Evolutionary conservation across 2,329 filamentous ascomycete species (phyloP).

Genomic region (Talaromyces marneffei): DNA sequence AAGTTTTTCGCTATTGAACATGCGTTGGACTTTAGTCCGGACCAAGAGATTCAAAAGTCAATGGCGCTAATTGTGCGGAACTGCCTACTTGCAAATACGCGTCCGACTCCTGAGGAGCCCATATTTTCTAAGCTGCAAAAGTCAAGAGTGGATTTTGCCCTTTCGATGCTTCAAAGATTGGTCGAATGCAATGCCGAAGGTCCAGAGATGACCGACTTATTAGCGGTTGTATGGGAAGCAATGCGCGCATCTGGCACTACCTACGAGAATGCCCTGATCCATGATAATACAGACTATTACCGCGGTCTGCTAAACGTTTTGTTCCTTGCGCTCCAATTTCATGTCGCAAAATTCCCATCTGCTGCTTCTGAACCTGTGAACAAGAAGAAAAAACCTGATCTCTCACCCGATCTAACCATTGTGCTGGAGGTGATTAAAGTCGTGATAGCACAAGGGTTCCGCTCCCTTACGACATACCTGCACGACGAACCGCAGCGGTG

Average conservation of each 20-base stretch:
- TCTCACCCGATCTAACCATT: slow-evolving; percentile 47
- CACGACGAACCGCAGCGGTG: slow-evolving; percentile 65
- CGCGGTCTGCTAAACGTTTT: slow-evolving; percentile 77
- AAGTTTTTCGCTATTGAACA: slow-evolving; percentile 81
- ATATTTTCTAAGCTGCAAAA: slow-evolving; percentile 77
- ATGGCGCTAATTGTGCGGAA: slow-evolving; percentile 70
- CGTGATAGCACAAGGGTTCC: slow-evolving; percentile 76
- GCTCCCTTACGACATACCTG: slow-evolving; percentile 70
- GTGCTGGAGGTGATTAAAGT: slow-evolving; percentile 74
- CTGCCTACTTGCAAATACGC: slow-evolving; percentile 72
- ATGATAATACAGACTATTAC: slow-evolving; percentile 64
- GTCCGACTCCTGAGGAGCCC: slow-evolving; percentile 64
- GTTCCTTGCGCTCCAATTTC: slow-evolving; percentile 67
- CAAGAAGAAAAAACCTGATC: slow-evolving; percentile 26
- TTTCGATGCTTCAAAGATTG: slow-evolving; percentile 75
- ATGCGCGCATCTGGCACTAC: slow-evolving; percentile 50
- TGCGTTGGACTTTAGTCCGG: slow-evolving; percentile 55
- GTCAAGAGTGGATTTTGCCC: slow-evolving; percentile 70
- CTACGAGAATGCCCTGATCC: slow-evolving; percentile 55
- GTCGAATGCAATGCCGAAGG: slow-evolving; percentile 51
- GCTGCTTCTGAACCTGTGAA: slow-evolving; percentile 28
- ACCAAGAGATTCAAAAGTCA: slow-evolving; percentile 57
- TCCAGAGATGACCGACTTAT: slow-evolving; percentile 48
- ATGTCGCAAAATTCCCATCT: slow-evolving; percentile 32
- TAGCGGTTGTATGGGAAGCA: slow-evolving; percentile 57